These are phyloP conservation scores for Ambrosia hybrid DNA, from an alignment of 140 eudicot genomes.

Conservation along the genomic window DNA sequence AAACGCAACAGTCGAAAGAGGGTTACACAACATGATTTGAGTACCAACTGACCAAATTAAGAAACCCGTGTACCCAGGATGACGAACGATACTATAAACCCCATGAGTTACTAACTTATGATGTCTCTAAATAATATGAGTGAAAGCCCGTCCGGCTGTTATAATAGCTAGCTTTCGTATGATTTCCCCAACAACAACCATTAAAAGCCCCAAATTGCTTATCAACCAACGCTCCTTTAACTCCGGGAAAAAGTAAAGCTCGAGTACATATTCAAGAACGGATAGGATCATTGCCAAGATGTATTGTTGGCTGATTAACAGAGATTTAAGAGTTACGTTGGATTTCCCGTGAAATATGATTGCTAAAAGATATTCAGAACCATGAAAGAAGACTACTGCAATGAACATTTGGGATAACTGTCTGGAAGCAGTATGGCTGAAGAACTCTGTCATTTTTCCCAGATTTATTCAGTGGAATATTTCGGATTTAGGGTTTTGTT, in stretches of 20 bases:
- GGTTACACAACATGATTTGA: constrained; percentile 87
- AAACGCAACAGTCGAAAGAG: constrained; percentile 60
- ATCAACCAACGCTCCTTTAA: constrained; percentile 67
- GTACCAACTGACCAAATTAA: constrained; percentile 93
- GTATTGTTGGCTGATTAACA: constrained; percentile 72
- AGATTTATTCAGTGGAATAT: constrained; percentile 28
- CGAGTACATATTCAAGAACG: constrained; percentile 67
- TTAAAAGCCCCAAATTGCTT: constrained; percentile 72
- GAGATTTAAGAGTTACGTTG: constrained; percentile 67
- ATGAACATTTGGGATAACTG: constrained; percentile 67
- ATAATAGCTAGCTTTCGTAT: constrained; percentile 73
- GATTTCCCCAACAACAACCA: constrained; percentile 84
- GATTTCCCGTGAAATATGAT: constrained; percentile 63
- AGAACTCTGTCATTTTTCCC: constrained; percentile 59
- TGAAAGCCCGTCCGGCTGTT: constrained; percentile 91
- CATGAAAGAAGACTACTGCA: constrained; percentile 72
- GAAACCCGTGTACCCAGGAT: constrained; percentile 91
- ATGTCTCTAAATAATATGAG: constrained; percentile 70
- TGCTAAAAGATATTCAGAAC: constrained; percentile 76
- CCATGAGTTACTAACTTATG: constrained; percentile 82
- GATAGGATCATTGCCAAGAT: constrained; percentile 74
- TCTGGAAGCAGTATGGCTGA: constrained; percentile 59
- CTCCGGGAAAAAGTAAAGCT: constrained; percentile 68
- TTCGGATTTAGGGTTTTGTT: background rate
- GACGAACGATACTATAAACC: constrained; percentile 65